A percentile compares a stretch with the other conserved stretches of the same genome.
Conservation (phyloP, 768 basidiomycete species). For the Porphyrellus cyaneotinctus region DNA sequence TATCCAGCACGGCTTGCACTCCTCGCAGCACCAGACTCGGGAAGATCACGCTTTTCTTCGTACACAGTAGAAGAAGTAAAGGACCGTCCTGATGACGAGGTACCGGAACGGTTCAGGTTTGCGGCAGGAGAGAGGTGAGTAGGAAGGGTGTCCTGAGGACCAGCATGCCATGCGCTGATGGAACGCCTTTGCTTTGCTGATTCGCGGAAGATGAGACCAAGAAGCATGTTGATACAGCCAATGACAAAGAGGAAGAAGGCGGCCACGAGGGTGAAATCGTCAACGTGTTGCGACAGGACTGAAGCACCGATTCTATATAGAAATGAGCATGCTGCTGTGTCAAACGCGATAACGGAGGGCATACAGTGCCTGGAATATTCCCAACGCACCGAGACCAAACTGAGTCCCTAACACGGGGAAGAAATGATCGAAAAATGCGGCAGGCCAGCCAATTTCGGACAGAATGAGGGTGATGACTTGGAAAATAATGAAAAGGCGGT, state of each 20-base stretch:
- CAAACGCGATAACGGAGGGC: constrained; percentile 26
- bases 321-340: constrained; percentile 6
- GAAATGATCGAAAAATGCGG: constrained; percentile 72
- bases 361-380: constrained; percentile 82
- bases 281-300: constrained; percentile 74
- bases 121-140: constrained; percentile 32
- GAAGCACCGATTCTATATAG: constrained; percentile 57
- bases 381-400: constrained; percentile 85
- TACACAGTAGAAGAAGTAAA: constrained; percentile 27
- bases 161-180: constrained; percentile 59
- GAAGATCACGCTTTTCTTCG: constrained; percentile 26
- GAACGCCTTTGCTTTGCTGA: constrained; percentile 59
- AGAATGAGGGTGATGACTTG: constrained; percentile 76
- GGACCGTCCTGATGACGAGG: constrained; percentile 23
- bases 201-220: constrained; percentile 69
- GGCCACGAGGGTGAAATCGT: constrained; percentile 84
- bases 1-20: constrained; percentile 45
- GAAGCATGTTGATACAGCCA: constrained; percentile 83
- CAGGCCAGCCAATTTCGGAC: constrained; percentile 81
- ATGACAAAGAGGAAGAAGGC: constrained; percentile 90
- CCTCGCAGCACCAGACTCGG: constrained; percentile 22
- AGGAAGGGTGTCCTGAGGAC: constrained; percentile 49
- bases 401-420: constrained; percentile 82
- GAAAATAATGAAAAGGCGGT: constrained; percentile 82
- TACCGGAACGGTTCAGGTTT: constrained; percentile 23